Evolutionary conservation across 208 protist genomes (phyloP).

Genomic region (Crithidia mellificae): DNA sequence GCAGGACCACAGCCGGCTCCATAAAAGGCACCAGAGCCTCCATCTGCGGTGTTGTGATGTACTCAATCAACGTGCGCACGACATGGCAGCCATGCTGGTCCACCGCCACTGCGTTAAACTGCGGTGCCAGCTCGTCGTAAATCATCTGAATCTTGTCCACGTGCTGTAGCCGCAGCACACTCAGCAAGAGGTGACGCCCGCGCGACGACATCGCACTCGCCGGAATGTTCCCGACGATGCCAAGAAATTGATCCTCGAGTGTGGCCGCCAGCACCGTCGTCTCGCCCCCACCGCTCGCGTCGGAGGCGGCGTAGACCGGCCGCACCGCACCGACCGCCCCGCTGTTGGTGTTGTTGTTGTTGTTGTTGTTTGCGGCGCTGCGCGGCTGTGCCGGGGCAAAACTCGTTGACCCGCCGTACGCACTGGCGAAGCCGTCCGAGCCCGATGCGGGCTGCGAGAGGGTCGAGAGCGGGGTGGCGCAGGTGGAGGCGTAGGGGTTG

Average conservation of each 20-base stretch:
- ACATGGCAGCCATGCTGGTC: constrained; percentile 79
- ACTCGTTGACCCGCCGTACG: not conserved
- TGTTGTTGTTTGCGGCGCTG: not conserved
- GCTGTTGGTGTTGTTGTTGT: constrained; percentile 3
- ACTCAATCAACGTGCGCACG: constrained; percentile 67
- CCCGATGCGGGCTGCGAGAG: constrained; percentile 29
- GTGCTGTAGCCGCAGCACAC: constrained; percentile 62
- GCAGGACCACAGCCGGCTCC: constrained; percentile 36
- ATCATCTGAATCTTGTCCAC: constrained; percentile 57
- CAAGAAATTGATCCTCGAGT: constrained; percentile 52
- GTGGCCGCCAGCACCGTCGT: constrained; percentile 29
- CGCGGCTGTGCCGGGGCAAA: not conserved
- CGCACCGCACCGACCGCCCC: not conserved
- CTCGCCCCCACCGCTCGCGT: constrained; percentile 17
- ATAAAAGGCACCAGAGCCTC: constrained; percentile 50
- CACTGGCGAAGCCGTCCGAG: constrained; percentile 25
- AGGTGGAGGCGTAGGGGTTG: constrained; percentile 74
- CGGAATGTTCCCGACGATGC: constrained; percentile 48
- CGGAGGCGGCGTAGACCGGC: constrained; percentile 18
- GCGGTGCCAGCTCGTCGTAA: constrained; percentile 60
- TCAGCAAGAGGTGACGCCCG: constrained; percentile 59
- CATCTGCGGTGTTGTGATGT: constrained; percentile 51
- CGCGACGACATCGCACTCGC: constrained; percentile 49
- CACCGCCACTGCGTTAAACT: constrained; percentile 59
- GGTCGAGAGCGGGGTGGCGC: constrained; percentile 11